Evolutionary conservation across 1,284 basidiomycete genomes (phyloP), one percentile per base, ranked within the genome.

Genomic region (Hypsizygus ulmarius): DNA sequence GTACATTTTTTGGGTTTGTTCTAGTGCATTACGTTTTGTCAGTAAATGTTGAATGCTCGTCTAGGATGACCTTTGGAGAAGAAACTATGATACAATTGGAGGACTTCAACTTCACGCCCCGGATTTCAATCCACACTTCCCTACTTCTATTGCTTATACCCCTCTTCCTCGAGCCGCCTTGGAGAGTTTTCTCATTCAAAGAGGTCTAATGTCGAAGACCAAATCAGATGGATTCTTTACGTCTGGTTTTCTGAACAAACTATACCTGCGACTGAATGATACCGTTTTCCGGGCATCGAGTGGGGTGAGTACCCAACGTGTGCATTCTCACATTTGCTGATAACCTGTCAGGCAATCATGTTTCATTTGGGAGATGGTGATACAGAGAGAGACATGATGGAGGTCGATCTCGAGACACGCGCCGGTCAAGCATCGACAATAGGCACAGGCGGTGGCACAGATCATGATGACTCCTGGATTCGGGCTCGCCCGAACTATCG

Each of bases 1-100:
- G 89, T 91, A 86, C 62, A 73, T 90, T 6, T 81, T 89, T 58
- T 92, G 87, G 82, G 87, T 89, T 51, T 57, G 80, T 64, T 28
- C 43, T 12, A n/a, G 27, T n/a, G 21, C n/a, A 46, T 12, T 29
- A 36, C n/a, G 10, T 47, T 37, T 39, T 39, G 3, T 28, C n/a
- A n/a, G 53, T 10, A 28, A 46, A n/a, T 34, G 37, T 29, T 18
- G 32, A 19, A 27, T 54, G 37, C 51, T 38, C 11, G 21, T 39
- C 7, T 46, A 87, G 83, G 86, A 89, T 60, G 87, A 88, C 59
- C 62, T 89, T 10, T 87, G 81, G 83, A 74, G 82, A 52, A 72
- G 81, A 53, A 89, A 88, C 62, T 66, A 77, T 56, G 75, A 74
- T 42, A 77, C 80, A 0, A 77, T 86, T 42, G 55, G 64, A 4